These are phyloP conservation scores for Elsinoe arachidis DNA, from an alignment of 2,329 filamentous ascomycete species.

Conservation along the genomic window DNA sequence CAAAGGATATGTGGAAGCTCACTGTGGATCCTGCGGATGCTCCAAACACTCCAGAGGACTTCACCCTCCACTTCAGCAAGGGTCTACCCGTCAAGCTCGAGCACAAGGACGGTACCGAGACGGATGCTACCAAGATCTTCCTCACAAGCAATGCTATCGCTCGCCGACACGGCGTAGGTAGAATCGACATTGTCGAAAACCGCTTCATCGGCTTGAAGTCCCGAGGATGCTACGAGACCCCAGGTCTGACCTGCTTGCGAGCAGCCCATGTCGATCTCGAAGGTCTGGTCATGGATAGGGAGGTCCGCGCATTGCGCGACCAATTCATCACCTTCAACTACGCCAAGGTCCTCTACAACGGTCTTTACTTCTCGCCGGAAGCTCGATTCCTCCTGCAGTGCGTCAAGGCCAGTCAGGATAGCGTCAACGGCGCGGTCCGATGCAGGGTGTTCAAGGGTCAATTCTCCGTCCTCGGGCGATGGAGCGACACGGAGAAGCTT, in stretches of 20 bases:
- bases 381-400: conserved; percentile 62
- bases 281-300: conserved; percentile 59
- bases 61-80: conserved; percentile 64
- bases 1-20: conserved; percentile 73
- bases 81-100: conserved; percentile 64
- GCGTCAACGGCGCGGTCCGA: conserved; percentile 54
- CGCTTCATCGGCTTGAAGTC: conserved; percentile 73
- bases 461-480: conserved; percentile 51
- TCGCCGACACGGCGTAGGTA: conserved; percentile 63
- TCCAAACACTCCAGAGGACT: conserved; percentile 61
- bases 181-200: conserved; percentile 78
- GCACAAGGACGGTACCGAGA: conserved; percentile 49
- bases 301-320: conserved; percentile 61
- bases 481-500: conserved; percentile 58
- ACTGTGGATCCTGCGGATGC: conserved; percentile 58
- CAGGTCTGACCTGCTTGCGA: conserved; percentile 49
- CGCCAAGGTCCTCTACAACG: conserved; percentile 52
- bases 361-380: conserved; percentile 61
- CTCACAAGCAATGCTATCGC: conserved; percentile 62
- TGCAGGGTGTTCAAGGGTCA: conserved; percentile 60
- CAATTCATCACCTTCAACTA: conserved; percentile 61
- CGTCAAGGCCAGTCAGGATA: conserved; percentile 51
- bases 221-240: conserved; percentile 71
- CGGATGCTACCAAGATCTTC: conserved; percentile 65
- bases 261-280: conserved; percentile 54